A percentile compares a stretch with the other conserved stretches of the same genome.
Evolutionary conservation across 331 rosid species (phyloP).

Genomic region (Rosa hybrid): DNA sequence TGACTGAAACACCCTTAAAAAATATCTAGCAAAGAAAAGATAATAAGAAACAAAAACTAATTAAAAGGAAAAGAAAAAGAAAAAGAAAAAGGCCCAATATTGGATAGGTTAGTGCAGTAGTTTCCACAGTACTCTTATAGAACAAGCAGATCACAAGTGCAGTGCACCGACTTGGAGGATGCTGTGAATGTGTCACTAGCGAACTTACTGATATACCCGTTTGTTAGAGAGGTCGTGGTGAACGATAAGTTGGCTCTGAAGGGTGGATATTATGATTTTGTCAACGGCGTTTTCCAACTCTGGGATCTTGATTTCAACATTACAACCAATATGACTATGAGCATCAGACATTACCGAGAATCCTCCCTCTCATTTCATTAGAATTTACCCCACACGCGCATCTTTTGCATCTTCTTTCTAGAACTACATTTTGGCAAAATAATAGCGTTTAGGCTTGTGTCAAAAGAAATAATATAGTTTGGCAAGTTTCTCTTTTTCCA

Average conservation of each 20-base stretch:
- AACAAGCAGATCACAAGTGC: too few relatives aligned
- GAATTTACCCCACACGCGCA: not conserved
- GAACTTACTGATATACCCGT: conserved; percentile 82
- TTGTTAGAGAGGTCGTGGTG: conserved; percentile 61
- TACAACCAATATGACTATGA: conserved; percentile 39
- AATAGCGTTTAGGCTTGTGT: not conserved
- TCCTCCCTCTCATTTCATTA: not conserved
- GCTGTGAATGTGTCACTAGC: conserved; percentile 92
- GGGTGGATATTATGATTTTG: conserved; percentile 90
- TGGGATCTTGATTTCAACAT: conserved; percentile 82
- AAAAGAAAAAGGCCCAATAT: too few relatives aligned
- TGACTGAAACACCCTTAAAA: too few relatives aligned
- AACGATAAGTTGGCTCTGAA: conserved; percentile 58
- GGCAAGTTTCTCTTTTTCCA: too few relatives aligned
- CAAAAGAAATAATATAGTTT: too few relatives aligned
- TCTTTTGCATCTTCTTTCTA: not conserved
- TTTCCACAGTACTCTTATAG: too few relatives aligned
- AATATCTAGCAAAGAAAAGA: too few relatives aligned
- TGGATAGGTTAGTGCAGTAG: too few relatives aligned
- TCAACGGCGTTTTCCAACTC: conserved; percentile 65
- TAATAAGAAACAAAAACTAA: too few relatives aligned
- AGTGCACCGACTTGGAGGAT: conserved; percentile 42
- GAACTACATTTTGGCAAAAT: conserved; percentile 11
- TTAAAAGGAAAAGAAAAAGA: too few relatives aligned
- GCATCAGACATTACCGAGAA: not conserved